A percentile compares a stretch with the other conserved stretches of the same genome.
Conservation (phyloP, 208 protist genomes). For the Leishmania tarentolae region DNA sequence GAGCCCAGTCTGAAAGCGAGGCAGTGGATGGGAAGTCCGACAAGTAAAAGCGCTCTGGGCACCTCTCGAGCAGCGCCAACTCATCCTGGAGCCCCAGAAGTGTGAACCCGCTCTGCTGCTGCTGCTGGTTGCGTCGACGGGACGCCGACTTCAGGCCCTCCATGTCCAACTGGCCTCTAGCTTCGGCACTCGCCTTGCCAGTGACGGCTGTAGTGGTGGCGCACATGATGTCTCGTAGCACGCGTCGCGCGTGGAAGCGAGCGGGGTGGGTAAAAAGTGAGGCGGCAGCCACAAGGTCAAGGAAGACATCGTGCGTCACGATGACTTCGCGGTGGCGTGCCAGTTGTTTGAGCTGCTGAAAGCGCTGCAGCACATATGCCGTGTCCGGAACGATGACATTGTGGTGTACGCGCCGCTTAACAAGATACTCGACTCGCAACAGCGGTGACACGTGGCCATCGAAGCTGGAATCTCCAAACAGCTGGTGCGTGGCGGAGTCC, state of each 20-base stretch:
- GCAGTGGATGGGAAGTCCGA: conserved; percentile 10
- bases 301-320: conserved; percentile 71
- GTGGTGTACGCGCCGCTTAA: conserved; percentile 53
- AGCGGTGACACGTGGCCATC: conserved; percentile 12
- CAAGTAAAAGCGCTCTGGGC: conserved; percentile 55
- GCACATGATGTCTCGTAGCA: conserved; percentile 63
- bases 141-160: not conserved
- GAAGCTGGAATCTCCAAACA: conserved; percentile 15
- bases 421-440: conserved; percentile 39
- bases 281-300: conserved; percentile 50
- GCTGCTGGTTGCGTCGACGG: conserved; percentile 8
- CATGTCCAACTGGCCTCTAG: not conserved
- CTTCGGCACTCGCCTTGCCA: not conserved
- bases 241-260: conserved; percentile 67
- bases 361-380: conserved; percentile 45
- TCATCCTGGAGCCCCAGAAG: conserved; percentile 82
- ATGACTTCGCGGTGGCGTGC: conserved; percentile 75
- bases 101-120: conserved; percentile 56
- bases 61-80: conserved; percentile 63
- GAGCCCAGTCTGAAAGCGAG: conserved; percentile 6
- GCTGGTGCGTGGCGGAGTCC: conserved; percentile 18
- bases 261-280: conserved; percentile 31
- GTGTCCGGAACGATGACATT: conserved; percentile 81
- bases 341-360: conserved; percentile 69
- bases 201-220: conserved; percentile 37